Base-by-base conservation (phyloP, 208 protist genomes). In the Leishmania martiniquensis region DNA sequence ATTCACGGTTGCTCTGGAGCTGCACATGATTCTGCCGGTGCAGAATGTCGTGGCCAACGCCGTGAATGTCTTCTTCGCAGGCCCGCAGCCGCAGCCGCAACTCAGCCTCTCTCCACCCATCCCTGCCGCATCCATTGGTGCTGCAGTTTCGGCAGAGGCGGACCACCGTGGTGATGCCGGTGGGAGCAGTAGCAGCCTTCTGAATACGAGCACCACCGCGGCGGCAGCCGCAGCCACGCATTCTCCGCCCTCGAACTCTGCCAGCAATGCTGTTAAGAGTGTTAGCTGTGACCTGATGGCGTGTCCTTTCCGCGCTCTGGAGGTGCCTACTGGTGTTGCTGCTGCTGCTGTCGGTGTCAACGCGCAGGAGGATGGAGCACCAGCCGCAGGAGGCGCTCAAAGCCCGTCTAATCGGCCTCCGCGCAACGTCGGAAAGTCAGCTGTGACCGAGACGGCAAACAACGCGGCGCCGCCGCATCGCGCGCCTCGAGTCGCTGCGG, bases 21-120 rank as follows among this genome's bases (percentile, higher is more conserved):
- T 85, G 67, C 68, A 75, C 22, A 81, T 85, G 72, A 60, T 78
- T 15, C 77, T 83, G 20, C 71, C 77, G n/a, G 84, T 91, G n/a
- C 85, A 91, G 76, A 89, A 86, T 44, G 51, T 93, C 22, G 77
- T 96, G 4, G 87, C 89, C 29, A 86, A 89, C 37, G 92, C 89
- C 5, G 77, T 91, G 29, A 90, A 88, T 79, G 69, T 82, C 34
- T 73, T 90, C 59, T 78, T 85, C 60, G 54, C 52, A n/a, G 80
- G 80, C 22, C 70, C 70, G 22, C 49, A 74, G 70, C 37, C 34
- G 7, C 70, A 47, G 20, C 10, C 52, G 25, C 44, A 45, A n/a
- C 51, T 62, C 15, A 6, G 17, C 29, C 29, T 72, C 68, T 57
- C n/a, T 51, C 49, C 68, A n/a, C 68, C 25, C 29, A 3, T 54